These are phyloP conservation scores for Beauveria medogensis DNA, from an alignment of 2,329 filamentous ascomycete genomes.

Conservation along the genomic window DNA sequence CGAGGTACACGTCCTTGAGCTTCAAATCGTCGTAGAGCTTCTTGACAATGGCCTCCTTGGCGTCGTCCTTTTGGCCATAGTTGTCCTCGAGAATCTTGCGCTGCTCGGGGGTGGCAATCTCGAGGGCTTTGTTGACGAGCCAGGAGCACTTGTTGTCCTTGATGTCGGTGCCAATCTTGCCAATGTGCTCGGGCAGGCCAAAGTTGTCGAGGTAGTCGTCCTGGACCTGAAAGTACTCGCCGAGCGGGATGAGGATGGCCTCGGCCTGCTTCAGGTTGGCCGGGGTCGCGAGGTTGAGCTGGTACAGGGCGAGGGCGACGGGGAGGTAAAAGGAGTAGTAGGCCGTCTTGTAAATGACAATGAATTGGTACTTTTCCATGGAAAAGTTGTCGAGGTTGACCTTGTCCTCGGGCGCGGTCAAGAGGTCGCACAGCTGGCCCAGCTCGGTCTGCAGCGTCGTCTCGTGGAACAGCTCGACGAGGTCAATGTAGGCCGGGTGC, in stretches of 20 bases:
- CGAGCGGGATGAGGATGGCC: constrained; percentile 90
- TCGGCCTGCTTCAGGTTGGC: constrained; percentile 84
- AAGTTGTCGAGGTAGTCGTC: constrained; percentile 99
- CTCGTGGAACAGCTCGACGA: constrained; percentile 96
- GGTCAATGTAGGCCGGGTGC: constrained; percentile 80
- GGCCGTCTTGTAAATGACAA: constrained; percentile 98
- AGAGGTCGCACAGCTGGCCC: constrained; percentile 86
- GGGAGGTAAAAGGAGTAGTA: constrained; percentile 99
- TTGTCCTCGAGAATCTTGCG: constrained; percentile 80
- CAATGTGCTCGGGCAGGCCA: constrained; percentile 82
- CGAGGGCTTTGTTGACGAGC: constrained; percentile 91
- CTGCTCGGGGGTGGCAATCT: constrained; percentile 74
- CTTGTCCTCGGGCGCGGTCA: constrained; percentile 90
- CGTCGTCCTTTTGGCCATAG: constrained; percentile 86
- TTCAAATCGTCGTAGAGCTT: constrained; percentile 78
- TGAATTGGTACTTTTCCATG: constrained; percentile 92
- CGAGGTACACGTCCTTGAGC: constrained; percentile 73
- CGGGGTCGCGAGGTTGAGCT: constrained; percentile 74
- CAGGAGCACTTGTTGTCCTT: constrained; percentile 99
- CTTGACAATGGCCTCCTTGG: constrained; percentile 80
- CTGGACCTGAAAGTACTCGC: constrained; percentile 98
- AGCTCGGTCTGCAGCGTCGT: constrained; percentile 89
- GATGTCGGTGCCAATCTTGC: constrained; percentile 98
- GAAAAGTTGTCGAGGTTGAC: constrained; percentile 94
- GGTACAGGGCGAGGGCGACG: constrained; percentile 81